These are phyloP conservation scores for Arthroderma sp. DNA, from an alignment of 2,329 filamentous ascomycete species.

Conservation along the genomic window DNA sequence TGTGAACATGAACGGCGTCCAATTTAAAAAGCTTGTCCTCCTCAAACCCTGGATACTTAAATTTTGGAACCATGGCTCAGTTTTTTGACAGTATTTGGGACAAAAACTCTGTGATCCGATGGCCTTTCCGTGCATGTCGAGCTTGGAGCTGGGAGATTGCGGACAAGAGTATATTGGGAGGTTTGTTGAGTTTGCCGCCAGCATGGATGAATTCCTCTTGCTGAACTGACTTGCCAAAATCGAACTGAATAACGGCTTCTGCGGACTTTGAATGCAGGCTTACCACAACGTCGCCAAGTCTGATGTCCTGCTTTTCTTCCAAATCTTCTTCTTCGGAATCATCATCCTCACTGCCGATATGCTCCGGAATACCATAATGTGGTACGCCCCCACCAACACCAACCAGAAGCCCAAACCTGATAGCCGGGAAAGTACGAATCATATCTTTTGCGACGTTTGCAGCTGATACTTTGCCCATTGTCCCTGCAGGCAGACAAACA, in stretches of 20 bases:
- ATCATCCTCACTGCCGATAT: no score
- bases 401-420: conserved; percentile 19
- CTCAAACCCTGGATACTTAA: neutral
- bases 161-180: conserved; percentile 10
- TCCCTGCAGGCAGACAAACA: conserved; percentile 21
- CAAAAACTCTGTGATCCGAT: neutral
- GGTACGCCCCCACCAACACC: conserved; percentile 15
- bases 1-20: neutral
- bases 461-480: conserved; percentile 24
- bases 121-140: neutral
- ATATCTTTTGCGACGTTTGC: conserved; percentile 24
- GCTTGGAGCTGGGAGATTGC: conserved; percentile 13
- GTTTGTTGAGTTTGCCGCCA: conserved; percentile 8
- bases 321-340: neutral
- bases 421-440: conserved; percentile 23
- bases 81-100: neutral
- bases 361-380: no score
- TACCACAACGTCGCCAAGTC: conserved; percentile 14
- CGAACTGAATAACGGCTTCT: conserved; percentile 11
- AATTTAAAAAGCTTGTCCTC: neutral
- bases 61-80: neutral
- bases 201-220: conserved; percentile 1
- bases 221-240: conserved; percentile 7
- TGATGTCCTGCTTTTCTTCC: conserved; percentile 8
- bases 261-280: neutral